A percentile compares a stretch with the other conserved stretches of the same genome.
Conservation (phyloP, 2,329 filamentous ascomycete genomes). For the Diplodia sapinea region DNA sequence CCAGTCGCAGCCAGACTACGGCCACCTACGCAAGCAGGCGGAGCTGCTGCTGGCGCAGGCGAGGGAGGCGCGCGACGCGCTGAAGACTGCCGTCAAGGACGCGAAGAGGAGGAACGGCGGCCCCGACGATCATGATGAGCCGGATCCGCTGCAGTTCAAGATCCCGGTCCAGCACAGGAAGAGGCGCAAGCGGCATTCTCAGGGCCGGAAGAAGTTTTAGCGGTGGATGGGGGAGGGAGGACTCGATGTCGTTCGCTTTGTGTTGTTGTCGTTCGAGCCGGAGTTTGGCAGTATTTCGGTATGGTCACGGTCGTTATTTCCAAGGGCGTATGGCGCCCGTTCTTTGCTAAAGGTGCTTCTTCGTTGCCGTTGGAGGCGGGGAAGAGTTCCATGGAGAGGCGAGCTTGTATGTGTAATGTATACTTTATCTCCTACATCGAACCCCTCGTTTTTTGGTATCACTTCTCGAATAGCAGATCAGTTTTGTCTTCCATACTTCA, state of each 20-base stretch:
- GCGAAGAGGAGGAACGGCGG: slow-evolving; percentile 1
- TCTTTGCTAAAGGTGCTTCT: background rate
- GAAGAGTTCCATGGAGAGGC: background rate
- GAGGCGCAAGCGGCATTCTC: background rate
- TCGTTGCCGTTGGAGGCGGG: background rate
- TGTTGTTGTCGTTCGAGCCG: too few species aligned
- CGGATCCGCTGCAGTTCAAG: slow-evolving; percentile 1
- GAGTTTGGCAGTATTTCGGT: slow-evolving; percentile 3
- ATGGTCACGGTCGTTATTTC: background rate
- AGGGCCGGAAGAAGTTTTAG: background rate
- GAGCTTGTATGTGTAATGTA: background rate
- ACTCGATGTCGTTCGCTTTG: too few species aligned
- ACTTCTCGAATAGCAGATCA: background rate
- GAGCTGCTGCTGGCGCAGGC: slow-evolving; percentile 11
- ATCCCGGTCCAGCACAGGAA: background rate
- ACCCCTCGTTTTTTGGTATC: background rate
- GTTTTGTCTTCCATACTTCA: background rate
- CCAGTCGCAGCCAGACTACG: slow-evolving; percentile 18
- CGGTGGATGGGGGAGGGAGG: too few species aligned
- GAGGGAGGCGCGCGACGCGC: slow-evolving; percentile 5
- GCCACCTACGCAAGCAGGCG: slow-evolving; percentile 17
- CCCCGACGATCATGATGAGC: background rate
- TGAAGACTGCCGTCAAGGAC: slow-evolving; percentile 20
- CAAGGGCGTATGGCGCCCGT: background rate
- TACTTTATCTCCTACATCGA: background rate